These are phyloP conservation scores for Caryopteris hybrid DNA, from an alignment of 305 asterid species.

Conservation along the genomic window DNA sequence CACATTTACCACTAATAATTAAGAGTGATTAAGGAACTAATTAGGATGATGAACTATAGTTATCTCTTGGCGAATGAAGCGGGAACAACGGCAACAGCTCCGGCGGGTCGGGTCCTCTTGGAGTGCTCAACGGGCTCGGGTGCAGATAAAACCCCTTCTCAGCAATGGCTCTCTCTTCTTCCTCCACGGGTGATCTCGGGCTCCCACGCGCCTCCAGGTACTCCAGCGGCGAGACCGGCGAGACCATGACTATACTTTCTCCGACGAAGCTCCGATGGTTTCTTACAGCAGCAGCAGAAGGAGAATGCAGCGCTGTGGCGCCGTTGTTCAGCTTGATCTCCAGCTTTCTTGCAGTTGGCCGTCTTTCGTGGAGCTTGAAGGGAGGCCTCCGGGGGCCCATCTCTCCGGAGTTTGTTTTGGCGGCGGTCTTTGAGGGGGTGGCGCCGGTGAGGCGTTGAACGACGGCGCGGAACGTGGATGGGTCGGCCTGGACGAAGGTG, in stretches of 20 bases:
- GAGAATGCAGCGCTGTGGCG: constrained; percentile 2
- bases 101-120: constrained; percentile 63
- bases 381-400: constrained; percentile 37
- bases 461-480: constrained; percentile 65
- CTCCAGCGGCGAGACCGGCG: constrained; percentile 76
- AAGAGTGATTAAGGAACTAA: neutral
- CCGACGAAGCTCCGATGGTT: constrained; percentile 17
- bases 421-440: constrained; percentile 18
- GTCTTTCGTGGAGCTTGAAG: constrained; percentile 64
- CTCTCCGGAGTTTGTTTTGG: too few species aligned
- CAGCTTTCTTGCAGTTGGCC: constrained; percentile 51
- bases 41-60: neutral
- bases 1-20: neutral
- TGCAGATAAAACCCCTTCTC: constrained; percentile 77
- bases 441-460: constrained; percentile 72
- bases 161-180: constrained; percentile 61
- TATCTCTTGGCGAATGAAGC: constrained; percentile 39
- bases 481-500: constrained; percentile 74
- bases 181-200: constrained; percentile 44
- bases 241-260: constrained; percentile 34
- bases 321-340: constrained; percentile 46
- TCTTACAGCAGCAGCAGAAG: neutral
- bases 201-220: constrained; percentile 45
- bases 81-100: constrained; percentile 84
- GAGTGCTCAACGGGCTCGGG: constrained; percentile 56